Conservation (phyloP, 805 yeast genomes). For the Ogataea methanolica region DNA sequence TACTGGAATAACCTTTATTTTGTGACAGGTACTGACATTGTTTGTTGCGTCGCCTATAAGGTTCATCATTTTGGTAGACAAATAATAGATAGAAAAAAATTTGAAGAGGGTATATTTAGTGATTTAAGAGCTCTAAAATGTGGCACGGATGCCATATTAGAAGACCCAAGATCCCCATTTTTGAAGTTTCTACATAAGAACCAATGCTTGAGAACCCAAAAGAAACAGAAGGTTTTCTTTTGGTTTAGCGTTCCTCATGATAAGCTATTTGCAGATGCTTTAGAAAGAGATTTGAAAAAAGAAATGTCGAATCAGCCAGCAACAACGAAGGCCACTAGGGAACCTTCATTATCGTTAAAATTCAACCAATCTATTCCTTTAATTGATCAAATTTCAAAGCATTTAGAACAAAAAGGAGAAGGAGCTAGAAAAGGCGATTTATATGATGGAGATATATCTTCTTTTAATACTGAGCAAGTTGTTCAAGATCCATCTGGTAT, state of each 20-base stretch:
- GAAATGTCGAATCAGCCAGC: slow-evolving; percentile 58
- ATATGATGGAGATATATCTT: slow-evolving; percentile 11
- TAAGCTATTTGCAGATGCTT: slow-evolving; percentile 84
- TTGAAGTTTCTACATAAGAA: slow-evolving; percentile 80
- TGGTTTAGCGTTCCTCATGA: slow-evolving; percentile 98
- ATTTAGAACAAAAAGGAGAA: slow-evolving; percentile 12
- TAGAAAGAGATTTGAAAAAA: slow-evolving; percentile 85
- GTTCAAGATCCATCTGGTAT: slow-evolving; percentile 1
- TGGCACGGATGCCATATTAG: slow-evolving; percentile 83
- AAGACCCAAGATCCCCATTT: slow-evolving; percentile 81
- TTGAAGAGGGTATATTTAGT: slow-evolving; percentile 93
- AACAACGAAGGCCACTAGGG: slow-evolving; percentile 67
- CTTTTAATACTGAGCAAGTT: slow-evolving; percentile 10
- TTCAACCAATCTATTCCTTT: slow-evolving; percentile 52
- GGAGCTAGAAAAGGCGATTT: slow-evolving; percentile 10
- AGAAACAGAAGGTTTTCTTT: slow-evolving; percentile 93
- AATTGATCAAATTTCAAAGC: slow-evolving; percentile 45
- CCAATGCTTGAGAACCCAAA: slow-evolving; percentile 86
- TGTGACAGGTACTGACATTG: slow-evolving; percentile 94
- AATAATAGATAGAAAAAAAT: slow-evolving; percentile 82
- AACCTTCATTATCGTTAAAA: slow-evolving; percentile 75
- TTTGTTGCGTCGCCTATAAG: slow-evolving; percentile 82
- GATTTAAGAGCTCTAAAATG: slow-evolving; percentile 83
- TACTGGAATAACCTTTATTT: slow-evolving; percentile 87
- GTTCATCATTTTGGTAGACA: slow-evolving; percentile 87